phyloP scores from a whole-genome alignment of 1,284 basidiomycete genomes.

The Vanrija humicola region DNA sequence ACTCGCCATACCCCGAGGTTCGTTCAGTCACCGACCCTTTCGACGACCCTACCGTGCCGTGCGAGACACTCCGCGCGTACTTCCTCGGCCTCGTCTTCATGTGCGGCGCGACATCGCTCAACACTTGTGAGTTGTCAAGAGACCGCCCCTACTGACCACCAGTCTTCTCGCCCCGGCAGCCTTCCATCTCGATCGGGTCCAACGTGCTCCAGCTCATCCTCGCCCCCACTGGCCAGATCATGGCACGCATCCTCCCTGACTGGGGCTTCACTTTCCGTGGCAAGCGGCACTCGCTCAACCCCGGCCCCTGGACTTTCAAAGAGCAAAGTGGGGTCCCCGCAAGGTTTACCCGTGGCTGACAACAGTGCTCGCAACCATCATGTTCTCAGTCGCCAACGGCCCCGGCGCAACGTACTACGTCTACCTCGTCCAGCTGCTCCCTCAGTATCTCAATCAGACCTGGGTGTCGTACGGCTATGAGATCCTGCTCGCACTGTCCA shows the following conservation, averaged over 20 bases:
- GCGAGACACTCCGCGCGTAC: slow-evolving; percentile 4
- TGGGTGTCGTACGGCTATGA: not conserved
- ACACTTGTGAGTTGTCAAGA: not conserved
- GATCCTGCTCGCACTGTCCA: not conserved
- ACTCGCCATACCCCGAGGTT: slow-evolving; percentile 6
- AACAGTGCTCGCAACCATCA: not conserved
- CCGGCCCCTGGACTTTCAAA: slow-evolving; percentile 23
- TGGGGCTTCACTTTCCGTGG: slow-evolving; percentile 11
- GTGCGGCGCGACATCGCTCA: not conserved
- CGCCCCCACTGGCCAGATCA: not conserved
- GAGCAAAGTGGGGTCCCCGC: slow-evolving; percentile 11
- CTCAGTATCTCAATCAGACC: not conserved
- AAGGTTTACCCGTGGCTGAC: no score
- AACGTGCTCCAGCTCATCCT: slow-evolving; percentile 2
- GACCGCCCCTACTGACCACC: not conserved
- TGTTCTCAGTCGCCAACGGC: not conserved
- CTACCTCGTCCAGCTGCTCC: not conserved
- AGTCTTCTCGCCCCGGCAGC: slow-evolving; percentile 6
- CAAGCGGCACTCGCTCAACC: slow-evolving; percentile 14
- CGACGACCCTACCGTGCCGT: slow-evolving; percentile 2
- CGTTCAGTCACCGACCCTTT: slow-evolving; percentile 2
- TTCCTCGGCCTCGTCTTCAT: slow-evolving; percentile 4
- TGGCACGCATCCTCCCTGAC: slow-evolving; percentile 8
- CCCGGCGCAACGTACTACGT: not conserved
- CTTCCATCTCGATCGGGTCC: not conserved